phyloP scores from a whole-genome alignment of 164 flowering plant species.

The Piper betle region DNA sequence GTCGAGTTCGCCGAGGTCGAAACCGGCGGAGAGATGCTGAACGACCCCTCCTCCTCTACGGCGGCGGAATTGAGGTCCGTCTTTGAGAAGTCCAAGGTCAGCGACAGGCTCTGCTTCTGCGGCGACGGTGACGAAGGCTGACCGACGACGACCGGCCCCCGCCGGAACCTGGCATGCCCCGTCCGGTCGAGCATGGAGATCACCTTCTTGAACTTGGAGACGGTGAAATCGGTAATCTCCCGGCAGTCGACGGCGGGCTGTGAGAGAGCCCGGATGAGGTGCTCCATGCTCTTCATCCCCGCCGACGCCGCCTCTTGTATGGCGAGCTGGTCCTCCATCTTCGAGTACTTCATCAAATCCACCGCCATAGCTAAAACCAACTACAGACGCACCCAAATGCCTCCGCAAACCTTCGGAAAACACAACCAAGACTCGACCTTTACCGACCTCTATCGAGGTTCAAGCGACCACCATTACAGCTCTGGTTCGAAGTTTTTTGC shows the following conservation, averaged over 20 bases:
- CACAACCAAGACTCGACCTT: too few relatives aligned
- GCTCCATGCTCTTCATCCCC: slow-evolving; percentile 65
- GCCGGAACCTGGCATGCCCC: slow-evolving; percentile 81
- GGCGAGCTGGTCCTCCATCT: slow-evolving; percentile 56
- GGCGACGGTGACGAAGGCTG: not conserved
- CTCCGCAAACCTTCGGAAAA: too few relatives aligned
- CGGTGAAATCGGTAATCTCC: slow-evolving; percentile 51
- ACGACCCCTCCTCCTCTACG: slow-evolving; percentile 18
- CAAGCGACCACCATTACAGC: not conserved
- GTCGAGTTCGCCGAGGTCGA: slow-evolving; percentile 27
- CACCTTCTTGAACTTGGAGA: slow-evolving; percentile 58
- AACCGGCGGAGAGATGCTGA: slow-evolving; percentile 42
- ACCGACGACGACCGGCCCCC: slow-evolving; percentile 31
- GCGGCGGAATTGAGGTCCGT: too few relatives aligned
- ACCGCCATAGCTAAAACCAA: slow-evolving; percentile 30
- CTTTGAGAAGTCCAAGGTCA: slow-evolving; percentile 46
- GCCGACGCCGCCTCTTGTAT: slow-evolving; percentile 65
- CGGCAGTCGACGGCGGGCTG: slow-evolving; percentile 28
- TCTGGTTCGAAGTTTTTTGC: not conserved
- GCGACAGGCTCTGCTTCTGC: not conserved
- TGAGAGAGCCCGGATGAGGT: slow-evolving; percentile 37
- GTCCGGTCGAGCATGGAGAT: slow-evolving; percentile 60
- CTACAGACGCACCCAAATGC: too few relatives aligned
- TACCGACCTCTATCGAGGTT: not conserved
- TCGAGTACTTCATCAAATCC: slow-evolving; percentile 31